Evolutionary conservation across 306 rosid genomes (phyloP), one percentile per base, ranked within the genome.

Genomic region (Parietaria judaica): DNA sequence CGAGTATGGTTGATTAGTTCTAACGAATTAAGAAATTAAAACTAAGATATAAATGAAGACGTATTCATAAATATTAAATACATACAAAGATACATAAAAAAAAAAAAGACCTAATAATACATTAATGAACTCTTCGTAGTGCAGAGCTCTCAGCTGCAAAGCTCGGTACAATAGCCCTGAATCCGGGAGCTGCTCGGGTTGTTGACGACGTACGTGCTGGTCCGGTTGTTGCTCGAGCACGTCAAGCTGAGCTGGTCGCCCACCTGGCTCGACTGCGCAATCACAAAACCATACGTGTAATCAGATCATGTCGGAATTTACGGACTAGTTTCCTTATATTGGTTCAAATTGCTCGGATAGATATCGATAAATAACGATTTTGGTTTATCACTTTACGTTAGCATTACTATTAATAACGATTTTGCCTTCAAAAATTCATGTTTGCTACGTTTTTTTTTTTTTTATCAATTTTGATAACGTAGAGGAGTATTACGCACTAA

Each of bases 211-310:
- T 87, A 85, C 44, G 58, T 58, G 37, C 58, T 62, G 13, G 80
- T 78, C 64, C 80, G 87, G 17, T 94, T 95, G 67, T 78, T 91
- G 78, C 72, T 85, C 6, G 95, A 81, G 84, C 97, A 91, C 16
- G 96, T 91, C 45, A 91, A 45, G 41, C 66, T 83, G 65, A 80
- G 69, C 83, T 91, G 92, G 75, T 75, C 76, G 36, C 89, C 96
- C 11, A 72, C 54, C 74, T 87, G 95, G 74, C 43, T 72, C 54
- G 95, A 66, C 97, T 91, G 97, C 79, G 72, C 61, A 75, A 39
- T 41, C 7, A 69, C 55, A 12, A 9, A 6, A 56, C 16, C 51
- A 44, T 3, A 41, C 14, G 6, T 2, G 36, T 43, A 12, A 51
- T 68, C 67, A 60, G 61, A 60, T 51, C 71, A 37, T 70, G 55